Evolutionary conservation across 306 rosid species (phyloP).

Genomic region (Myrica gale): DNA sequence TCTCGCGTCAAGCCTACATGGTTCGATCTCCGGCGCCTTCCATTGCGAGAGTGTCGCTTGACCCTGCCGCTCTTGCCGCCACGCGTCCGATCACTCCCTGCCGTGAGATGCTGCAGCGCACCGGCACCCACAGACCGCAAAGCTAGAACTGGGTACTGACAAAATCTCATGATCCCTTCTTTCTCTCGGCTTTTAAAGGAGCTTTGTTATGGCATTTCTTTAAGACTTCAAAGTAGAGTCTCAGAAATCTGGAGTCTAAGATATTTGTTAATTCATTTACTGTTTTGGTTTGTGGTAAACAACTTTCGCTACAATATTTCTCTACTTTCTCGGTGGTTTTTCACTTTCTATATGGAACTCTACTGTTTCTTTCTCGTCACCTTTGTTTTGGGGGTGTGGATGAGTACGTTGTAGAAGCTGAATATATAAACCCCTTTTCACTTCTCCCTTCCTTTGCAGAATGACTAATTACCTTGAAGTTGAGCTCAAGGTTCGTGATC

Average conservation of each 20-base stretch:
- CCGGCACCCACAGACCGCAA: constrained; percentile 35
- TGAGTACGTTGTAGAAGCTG: no score
- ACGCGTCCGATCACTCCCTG: constrained; percentile 37
- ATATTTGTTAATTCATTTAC: neutral
- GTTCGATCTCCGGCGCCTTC: constrained; percentile 19
- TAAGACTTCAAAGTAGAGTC: neutral
- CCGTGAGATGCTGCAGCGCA: constrained; percentile 27
- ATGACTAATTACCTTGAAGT: constrained; percentile 61
- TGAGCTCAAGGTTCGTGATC: constrained; percentile 82
- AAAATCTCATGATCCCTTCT: neutral
- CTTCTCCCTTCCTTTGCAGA: constrained; percentile 32
- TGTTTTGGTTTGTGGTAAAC: neutral
- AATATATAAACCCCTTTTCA: no score
- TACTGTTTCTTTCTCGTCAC: no score
- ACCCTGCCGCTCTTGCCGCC: constrained; percentile 27
- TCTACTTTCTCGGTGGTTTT: constrained; percentile 5
- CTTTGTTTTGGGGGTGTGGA: no score
- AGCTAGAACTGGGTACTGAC: constrained; percentile 57
- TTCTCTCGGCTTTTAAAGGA: neutral
- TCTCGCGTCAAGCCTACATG: constrained; percentile 24
- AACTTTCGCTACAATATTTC: neutral
- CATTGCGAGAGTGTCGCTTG: constrained; percentile 26
- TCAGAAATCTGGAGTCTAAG: no score
- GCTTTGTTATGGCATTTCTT: neutral
- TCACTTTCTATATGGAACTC: no score